phyloP scores from a whole-genome alignment of 306 rosid genomes.

The Cucurbita argyrosperma region DNA sequence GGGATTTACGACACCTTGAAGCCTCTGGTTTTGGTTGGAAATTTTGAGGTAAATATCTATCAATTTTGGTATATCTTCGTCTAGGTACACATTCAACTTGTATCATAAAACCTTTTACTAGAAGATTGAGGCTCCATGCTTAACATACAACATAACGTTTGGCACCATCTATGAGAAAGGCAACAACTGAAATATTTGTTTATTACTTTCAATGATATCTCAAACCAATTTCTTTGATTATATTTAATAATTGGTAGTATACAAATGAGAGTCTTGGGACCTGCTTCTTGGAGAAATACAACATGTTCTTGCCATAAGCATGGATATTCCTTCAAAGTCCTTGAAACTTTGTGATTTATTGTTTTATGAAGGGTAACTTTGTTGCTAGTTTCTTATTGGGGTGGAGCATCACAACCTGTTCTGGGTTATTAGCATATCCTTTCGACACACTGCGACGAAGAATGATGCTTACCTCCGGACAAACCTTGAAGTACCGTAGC shows the following conservation, averaged over 20 bases:
- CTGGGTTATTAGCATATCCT: slow-evolving; percentile 90
- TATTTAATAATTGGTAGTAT: not conserved
- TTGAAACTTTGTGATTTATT: not conserved
- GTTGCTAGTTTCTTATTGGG: slow-evolving; percentile 88
- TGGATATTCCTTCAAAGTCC: not conserved
- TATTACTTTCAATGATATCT: not conserved
- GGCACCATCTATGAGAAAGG: not conserved
- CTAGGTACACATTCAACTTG: not conserved
- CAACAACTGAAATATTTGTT: not conserved
- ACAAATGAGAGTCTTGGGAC: not conserved
- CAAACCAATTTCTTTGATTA: not conserved
- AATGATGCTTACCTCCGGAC: slow-evolving; percentile 96
- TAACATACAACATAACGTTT: not conserved
- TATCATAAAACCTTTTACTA: not conserved
- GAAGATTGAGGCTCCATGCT: not conserved
- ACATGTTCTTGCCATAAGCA: not conserved
- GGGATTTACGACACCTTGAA: slow-evolving; percentile 90
- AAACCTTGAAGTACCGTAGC: slow-evolving; percentile 44
- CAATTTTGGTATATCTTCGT: not conserved
- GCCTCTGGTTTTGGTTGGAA: slow-evolving; percentile 73
- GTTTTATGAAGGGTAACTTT: slow-evolving; percentile 56
- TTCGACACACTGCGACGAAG: slow-evolving; percentile 82
- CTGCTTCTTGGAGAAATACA: not conserved
- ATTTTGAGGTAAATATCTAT: slow-evolving; percentile 52
- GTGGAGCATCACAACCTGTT: slow-evolving; percentile 70